These are phyloP conservation scores for Candida maris DNA, from an alignment of 805 yeast genomes.

Conservation along the genomic window DNA sequence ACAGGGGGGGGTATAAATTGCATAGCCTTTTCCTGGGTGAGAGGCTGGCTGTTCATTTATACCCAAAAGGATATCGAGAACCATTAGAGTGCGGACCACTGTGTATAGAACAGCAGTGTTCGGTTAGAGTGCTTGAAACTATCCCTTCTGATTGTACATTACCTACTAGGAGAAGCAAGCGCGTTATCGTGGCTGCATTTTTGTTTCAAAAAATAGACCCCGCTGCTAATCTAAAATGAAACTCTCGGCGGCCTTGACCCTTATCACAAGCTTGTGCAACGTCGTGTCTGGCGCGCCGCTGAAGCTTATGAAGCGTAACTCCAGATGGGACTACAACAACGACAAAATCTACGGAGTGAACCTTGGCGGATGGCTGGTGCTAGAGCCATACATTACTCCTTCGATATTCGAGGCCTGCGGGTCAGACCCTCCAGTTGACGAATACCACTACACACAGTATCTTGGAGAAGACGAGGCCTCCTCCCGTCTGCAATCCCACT, in stretches of 20 bases:
- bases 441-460: constrained; percentile 59
- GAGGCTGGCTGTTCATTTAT: too few species aligned
- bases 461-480: constrained; percentile 61
- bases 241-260: constrained; percentile 4
- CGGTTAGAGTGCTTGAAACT: too few species aligned
- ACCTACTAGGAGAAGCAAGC: too few species aligned
- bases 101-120: too few species aligned
- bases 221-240: too few species aligned
- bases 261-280: constrained; percentile 5
- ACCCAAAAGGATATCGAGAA: too few species aligned
- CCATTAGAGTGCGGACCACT: too few species aligned
- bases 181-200: too few species aligned
- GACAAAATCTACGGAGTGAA: constrained; percentile 58
- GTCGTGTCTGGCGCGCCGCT: constrained; percentile 22
- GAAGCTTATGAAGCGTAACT: constrained; percentile 26
- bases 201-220: too few species aligned
- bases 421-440: constrained; percentile 66
- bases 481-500: constrained; percentile 57
- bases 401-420: constrained; percentile 58
- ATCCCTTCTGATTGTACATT: too few species aligned
- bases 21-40: too few species aligned
- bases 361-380: constrained; percentile 86
- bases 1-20: too few species aligned
- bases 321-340: constrained; percentile 30
- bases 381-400: constrained; percentile 86